Evolutionary conservation across 208 protist species (phyloP), one percentile per base, ranked within the genome.

Genomic region (Vickermania ingenoplastis): DNA sequence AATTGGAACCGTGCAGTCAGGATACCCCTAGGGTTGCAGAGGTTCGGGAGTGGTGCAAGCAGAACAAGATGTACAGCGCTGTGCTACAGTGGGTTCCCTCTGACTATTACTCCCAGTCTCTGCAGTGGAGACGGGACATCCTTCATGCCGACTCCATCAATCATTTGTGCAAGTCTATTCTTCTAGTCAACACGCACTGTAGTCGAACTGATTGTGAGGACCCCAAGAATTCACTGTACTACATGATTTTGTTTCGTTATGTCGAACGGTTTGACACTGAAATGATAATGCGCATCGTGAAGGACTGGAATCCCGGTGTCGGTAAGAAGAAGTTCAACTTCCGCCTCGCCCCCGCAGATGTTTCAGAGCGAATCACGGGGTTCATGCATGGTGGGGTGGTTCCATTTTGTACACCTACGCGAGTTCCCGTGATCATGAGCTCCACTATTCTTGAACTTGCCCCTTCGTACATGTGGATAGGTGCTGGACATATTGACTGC

Each of bases 141-240:
- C 75, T 96, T 28, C 50, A 59, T 2, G 85, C 88, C 0, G 72
- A 81, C 17, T 81, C 79, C 31, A 88, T 92, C 56, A 71, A 81
- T 3, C 79, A 95, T 53, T 60, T 97, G 17, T 97, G 92, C 77
- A 97, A 97, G 61, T 91, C 89, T 0, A 93, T 97, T 53, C 55
- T 97, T 4, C 63, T 97, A 56, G 87, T 95, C 64, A 97, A 97
- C 71, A 94, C 92, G 17, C 83, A 94, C 63, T 97, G 87, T 69
- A 71, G 69, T 3, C 36, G 77, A 23, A 51, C 7, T 2, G 85
- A 92, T 62, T 94, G 83, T 61, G 59, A 50, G 13, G 69, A 85
- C 5, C 71, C 65, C 2, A 64, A 75, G 52, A 95, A 95, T 71
- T 81, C 88, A 7, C 83, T 80, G 50, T 91, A 75, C 65, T 95